Base-by-base conservation (phyloP, 495 filamentous ascomycete genomes). In the Penicillium simplicissimum region DNA sequence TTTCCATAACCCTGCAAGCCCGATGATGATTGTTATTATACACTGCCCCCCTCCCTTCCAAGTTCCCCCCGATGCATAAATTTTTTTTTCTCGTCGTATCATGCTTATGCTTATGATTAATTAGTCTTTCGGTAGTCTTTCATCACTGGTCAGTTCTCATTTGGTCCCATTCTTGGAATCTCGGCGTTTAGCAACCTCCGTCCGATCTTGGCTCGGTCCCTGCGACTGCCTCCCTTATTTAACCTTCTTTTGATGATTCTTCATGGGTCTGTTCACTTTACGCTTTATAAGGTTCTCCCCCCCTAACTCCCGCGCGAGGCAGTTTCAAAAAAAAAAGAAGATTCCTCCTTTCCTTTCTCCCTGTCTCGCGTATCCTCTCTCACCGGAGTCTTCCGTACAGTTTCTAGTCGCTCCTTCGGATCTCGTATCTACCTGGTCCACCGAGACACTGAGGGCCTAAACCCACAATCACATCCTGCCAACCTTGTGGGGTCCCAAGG, bases 201-300 rank as follows among this genome's bases (percentile, higher is more conserved):
- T 64, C 58, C 67, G 67, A 64, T 69, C 63, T 56, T 60, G 58
- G 60, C 60, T 66, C 51, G 52, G 61, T 57, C 63, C 58, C 60
- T 63, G 61, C 59, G 55, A 57, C 58, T 69, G 60, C 61, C 60
- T 69, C 64, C 62, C 57, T 71, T 72, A 68, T 71, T 71, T 71
- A 72, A 71, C 68, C 67, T 72, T 72, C 65, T 72, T 72, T 68
- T 58, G n/a, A 58, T 63, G 61, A 60, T 63, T 62, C 63, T 58
- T 60, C 51, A 48, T 62, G 62, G 47, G 38, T 40, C 59, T 34
- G 43, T 40, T 35, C 35, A 2, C 28, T 31, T 31, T 3, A 31
- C 2, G 4, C 43, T 56, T 60, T 57, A 60, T 43, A 60, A 59
- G 37, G n/a, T 62, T 63, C 59, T 43, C 49, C 37, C 38, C 62